Evolutionary conservation across 2,329 filamentous ascomycete species (phyloP).

Genomic region (Penicillium sp.): DNA sequence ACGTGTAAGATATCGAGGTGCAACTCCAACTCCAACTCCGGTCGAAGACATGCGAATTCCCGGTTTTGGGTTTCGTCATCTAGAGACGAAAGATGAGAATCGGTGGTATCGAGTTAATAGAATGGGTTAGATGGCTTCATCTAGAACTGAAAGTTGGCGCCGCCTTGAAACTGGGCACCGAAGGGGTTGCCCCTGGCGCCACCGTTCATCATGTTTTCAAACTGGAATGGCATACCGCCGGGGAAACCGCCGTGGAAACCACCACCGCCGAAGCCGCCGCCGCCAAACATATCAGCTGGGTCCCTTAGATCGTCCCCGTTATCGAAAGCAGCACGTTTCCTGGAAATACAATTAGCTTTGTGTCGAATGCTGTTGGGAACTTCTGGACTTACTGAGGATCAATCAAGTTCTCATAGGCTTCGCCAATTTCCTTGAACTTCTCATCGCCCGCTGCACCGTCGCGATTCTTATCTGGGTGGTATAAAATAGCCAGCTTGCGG

Average conservation of each 20-base stretch:
- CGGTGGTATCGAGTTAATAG: constrained; percentile 2
- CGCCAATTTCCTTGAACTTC: constrained; percentile 95
- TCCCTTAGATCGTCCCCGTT: constrained; percentile 89
- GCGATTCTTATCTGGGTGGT: constrained; percentile 97
- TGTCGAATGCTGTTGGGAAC: background rate
- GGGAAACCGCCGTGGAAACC: constrained; percentile 45
- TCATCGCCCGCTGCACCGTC: constrained; percentile 75
- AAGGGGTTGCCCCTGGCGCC: too few species aligned
- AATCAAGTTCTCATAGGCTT: constrained; percentile 93
- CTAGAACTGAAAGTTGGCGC: constrained; percentile 18
- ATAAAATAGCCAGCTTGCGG: constrained; percentile 85
- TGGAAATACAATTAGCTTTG: constrained; percentile 34
- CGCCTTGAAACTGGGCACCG: too few species aligned
- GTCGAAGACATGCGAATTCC: constrained; percentile 12
- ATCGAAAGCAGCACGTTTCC: constrained; percentile 86
- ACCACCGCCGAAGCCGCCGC: constrained; percentile 50
- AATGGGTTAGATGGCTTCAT: background rate
- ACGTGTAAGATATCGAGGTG: constrained; percentile 5
- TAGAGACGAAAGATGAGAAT: constrained; percentile 1
- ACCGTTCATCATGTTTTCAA: too few species aligned
- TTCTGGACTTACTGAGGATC: constrained; percentile 73
- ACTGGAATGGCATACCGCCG: constrained; percentile 31
- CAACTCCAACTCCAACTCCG: constrained; percentile 14
- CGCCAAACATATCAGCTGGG: constrained; percentile 78
- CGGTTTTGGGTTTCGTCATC: background rate